Evolutionary conservation across 495 filamentous ascomycete genomes (phyloP).

Genomic region (Podospora bellae-mahoneyi): DNA sequence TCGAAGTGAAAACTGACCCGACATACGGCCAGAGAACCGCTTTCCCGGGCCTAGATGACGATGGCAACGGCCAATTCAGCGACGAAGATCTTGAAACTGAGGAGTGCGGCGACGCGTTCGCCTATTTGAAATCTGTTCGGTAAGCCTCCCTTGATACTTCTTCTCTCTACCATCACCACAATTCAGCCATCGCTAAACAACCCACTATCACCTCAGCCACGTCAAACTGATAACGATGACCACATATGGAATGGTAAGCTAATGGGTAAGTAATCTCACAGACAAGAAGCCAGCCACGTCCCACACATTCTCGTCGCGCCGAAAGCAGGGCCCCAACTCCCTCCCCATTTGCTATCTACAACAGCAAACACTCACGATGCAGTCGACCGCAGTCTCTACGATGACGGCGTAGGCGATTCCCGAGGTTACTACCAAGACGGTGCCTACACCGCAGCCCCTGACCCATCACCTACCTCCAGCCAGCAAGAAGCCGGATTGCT

Average conservation of each 20-base stretch:
- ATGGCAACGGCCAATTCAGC: slow-evolving; percentile 29
- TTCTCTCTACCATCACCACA: slow-evolving; percentile 12
- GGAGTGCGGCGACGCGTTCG: slow-evolving; percentile 59
- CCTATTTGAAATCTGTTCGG: slow-evolving; percentile 79
- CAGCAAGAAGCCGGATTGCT: slow-evolving; percentile 11
- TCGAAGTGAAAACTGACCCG: slow-evolving; percentile 50
- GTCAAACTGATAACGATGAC: slow-evolving; percentile 2
- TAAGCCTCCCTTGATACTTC: slow-evolving; percentile 44
- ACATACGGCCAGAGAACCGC: slow-evolving; percentile 72
- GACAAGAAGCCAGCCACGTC: slow-evolving; percentile 68
- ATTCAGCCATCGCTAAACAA: slow-evolving; percentile 34
- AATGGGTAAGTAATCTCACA: slow-evolving; percentile 38
- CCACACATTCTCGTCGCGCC: slow-evolving; percentile 62
- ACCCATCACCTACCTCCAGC: slow-evolving; percentile 9
- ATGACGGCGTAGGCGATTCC: slow-evolving; percentile 44
- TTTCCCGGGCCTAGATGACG: slow-evolving; percentile 69
- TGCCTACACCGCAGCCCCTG: slow-evolving; percentile 60
- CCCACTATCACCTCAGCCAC: slow-evolving; percentile 18
- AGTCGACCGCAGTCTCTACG: slow-evolving; percentile 42
- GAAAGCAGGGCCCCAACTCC: slow-evolving; percentile 45
- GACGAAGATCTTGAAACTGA: slow-evolving; percentile 56
- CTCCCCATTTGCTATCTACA: slow-evolving; percentile 31
- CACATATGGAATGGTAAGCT: slow-evolving; percentile 38
- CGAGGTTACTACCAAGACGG: slow-evolving; percentile 67
- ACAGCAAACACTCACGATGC: slow-evolving; percentile 24